A percentile compares a stretch with the other conserved stretches of the same genome.
Evolutionary conservation across 2,329 filamentous ascomycete species (phyloP).

Genomic region (Aaosphaeria arxii): DNA sequence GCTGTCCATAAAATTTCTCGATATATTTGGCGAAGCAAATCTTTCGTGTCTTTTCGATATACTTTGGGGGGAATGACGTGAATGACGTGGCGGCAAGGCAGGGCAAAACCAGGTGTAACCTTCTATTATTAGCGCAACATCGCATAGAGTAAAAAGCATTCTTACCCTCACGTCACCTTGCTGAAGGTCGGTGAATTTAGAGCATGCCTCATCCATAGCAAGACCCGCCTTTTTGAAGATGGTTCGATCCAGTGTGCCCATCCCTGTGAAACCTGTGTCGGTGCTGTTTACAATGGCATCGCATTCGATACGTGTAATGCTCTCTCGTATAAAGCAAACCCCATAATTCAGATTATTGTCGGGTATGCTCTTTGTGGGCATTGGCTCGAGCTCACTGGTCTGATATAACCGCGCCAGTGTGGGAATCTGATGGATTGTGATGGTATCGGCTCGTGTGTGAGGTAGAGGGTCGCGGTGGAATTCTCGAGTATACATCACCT

Average conservation of each 20-base stretch:
- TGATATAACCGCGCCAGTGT: constrained; percentile 27
- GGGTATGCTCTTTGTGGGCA: constrained; percentile 18
- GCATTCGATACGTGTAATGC: constrained; percentile 32
- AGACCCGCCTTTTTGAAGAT: constrained; percentile 29
- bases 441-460: constrained; percentile 6
- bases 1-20: constrained; percentile 23
- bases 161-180: constrained; percentile 23
- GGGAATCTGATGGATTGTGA: constrained; percentile 23
- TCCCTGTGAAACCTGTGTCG: constrained; percentile 18
- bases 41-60: constrained; percentile 19
- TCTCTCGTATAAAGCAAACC: constrained; percentile 26
- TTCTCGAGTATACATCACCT: constrained; percentile 21
- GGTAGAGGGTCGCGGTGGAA: constrained; percentile 13
- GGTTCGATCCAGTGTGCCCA: constrained; percentile 26
- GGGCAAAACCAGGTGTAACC: constrained; percentile 19
- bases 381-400: constrained; percentile 18
- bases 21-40: constrained; percentile 26
- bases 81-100: constrained; percentile 28
- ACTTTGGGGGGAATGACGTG: constrained; percentile 27
- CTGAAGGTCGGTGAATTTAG: constrained; percentile 19
- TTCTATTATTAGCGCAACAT: background rate
- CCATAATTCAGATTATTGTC: constrained; percentile 22
- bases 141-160: background rate
- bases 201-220: constrained; percentile 17
- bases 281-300: constrained; percentile 34